Conservation (phyloP, 805 yeast genomes). For the Starmera quercuum region DNA sequence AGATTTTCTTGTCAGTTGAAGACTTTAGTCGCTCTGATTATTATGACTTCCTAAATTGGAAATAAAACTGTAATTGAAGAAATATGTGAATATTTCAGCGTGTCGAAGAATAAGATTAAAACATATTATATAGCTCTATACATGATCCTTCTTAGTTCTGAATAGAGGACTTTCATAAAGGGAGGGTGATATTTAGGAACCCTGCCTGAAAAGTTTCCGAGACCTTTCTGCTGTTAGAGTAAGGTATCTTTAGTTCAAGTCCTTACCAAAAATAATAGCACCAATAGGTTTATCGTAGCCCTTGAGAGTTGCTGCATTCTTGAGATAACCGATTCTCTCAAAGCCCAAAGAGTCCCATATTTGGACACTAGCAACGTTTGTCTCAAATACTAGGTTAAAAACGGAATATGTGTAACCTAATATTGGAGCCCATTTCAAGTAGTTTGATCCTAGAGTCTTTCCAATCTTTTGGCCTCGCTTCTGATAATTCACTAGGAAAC, state of each 20-base stretch:
- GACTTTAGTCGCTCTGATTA: too few relatives aligned
- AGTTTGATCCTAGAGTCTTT: constrained; percentile 55
- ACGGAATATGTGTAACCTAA: constrained; percentile 80
- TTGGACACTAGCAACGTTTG: constrained; percentile 64
- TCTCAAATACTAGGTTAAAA: constrained; percentile 79
- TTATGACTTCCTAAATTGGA: constrained; percentile 2
- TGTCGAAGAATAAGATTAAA: too few relatives aligned
- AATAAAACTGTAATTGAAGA: background rate
- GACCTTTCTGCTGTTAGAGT: constrained; percentile 8
- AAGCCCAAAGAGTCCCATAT: constrained; percentile 86
- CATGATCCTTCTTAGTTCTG: too few relatives aligned
- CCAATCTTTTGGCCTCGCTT: constrained; percentile 69
- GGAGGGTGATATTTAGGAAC: background rate
- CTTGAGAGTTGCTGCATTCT: constrained; percentile 66
- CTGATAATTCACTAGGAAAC: constrained; percentile 59
- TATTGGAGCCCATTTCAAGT: constrained; percentile 64
- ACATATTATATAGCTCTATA: too few relatives aligned
- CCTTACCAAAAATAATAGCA: constrained; percentile 73
- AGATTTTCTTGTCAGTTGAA: too few relatives aligned
- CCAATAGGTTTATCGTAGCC: constrained; percentile 60
- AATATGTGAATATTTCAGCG: background rate
- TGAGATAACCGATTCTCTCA: constrained; percentile 66
- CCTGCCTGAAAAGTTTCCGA: constrained; percentile 7
- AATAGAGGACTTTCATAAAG: too few relatives aligned
- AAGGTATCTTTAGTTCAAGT: constrained; percentile 30